Percentiles rank a stretch among this genome's conserved stretches.
Evolutionary conservation across 176 grass and related monocot genomes (phyloP).

Genomic region (Elymus sibiricus): DNA sequence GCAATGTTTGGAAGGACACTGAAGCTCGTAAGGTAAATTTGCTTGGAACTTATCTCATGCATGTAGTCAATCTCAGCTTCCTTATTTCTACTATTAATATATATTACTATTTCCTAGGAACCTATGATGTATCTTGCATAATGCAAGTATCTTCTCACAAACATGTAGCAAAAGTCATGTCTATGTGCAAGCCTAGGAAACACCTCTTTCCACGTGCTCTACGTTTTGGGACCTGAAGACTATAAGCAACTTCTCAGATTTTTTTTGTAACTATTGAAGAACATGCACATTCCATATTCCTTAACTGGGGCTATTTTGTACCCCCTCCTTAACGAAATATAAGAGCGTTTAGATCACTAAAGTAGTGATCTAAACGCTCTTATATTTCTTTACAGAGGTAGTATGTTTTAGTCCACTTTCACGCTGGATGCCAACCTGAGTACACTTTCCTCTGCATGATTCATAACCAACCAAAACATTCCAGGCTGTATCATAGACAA

Average conservation of each 20-base stretch:
- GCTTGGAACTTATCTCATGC: not conserved
- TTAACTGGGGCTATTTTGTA: not conserved
- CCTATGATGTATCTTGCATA: constrained; percentile 1
- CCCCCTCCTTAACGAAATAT: too few species aligned
- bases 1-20: constrained; percentile 96
- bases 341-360: too few species aligned
- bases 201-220: not conserved
- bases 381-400: too few species aligned
- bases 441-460: not conserved
- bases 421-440: not conserved
- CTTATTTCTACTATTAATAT: not conserved
- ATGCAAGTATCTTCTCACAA: constrained; percentile 13
- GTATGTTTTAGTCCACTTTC: constrained; percentile 1
- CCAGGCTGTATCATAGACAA: not conserved
- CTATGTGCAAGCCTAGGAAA: not conserved
- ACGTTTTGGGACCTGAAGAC: not conserved
- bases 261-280: constrained; percentile 4
- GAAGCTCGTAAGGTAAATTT: constrained; percentile 86
- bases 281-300: not conserved
- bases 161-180: not conserved
- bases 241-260: not conserved
- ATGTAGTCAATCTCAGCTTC: not conserved
- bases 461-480: constrained; percentile 8
- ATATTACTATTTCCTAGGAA: not conserved
- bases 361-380: too few species aligned